A percentile compares a stretch with the other conserved stretches of the same genome.
phyloP scores from a whole-genome alignment of 768 basidiomycete species.

The Phanerodontia chrysosporium region DNA sequence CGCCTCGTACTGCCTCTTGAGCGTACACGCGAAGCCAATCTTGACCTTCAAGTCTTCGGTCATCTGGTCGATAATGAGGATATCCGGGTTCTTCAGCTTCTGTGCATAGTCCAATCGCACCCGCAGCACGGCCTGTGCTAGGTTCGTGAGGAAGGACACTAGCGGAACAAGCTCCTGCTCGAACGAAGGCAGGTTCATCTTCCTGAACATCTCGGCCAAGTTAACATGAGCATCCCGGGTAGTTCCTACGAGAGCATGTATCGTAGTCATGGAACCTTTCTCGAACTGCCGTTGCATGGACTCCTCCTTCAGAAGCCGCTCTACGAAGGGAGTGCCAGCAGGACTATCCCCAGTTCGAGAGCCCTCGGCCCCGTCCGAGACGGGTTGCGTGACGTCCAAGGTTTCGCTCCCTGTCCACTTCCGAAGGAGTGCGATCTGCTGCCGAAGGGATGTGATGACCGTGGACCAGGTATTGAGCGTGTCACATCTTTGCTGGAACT shows the following conservation, averaged over 20 bases:
- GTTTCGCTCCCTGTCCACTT: slow-evolving; percentile 94
- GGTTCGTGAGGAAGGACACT: slow-evolving; percentile 94
- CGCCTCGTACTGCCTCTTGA: slow-evolving; percentile 92
- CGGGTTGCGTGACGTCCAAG: slow-evolving; percentile 81
- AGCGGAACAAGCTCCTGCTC: slow-evolving; percentile 85
- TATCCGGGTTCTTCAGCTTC: slow-evolving; percentile 83
- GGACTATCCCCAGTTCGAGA: slow-evolving; percentile 39
- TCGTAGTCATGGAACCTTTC: slow-evolving; percentile 78
- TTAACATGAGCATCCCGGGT: slow-evolving; percentile 86
- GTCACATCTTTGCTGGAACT: slow-evolving; percentile 81
- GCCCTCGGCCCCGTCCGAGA: slow-evolving; percentile 50
- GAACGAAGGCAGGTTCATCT: slow-evolving; percentile 91
- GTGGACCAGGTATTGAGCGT: slow-evolving; percentile 90
- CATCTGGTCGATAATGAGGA: slow-evolving; percentile 91
- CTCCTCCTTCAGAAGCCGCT: slow-evolving; percentile 92
- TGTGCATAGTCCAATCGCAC: slow-evolving; percentile 86
- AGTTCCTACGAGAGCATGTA: slow-evolving; percentile 79
- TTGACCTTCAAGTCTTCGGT: slow-evolving; percentile 88
- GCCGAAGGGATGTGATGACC: slow-evolving; percentile 79
- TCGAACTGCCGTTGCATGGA: slow-evolving; percentile 94
- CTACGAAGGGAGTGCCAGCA: slow-evolving; percentile 85
- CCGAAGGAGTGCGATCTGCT: slow-evolving; percentile 74
- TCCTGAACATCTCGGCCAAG: slow-evolving; percentile 67
- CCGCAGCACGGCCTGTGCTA: slow-evolving; percentile 87
- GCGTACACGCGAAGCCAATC: slow-evolving; percentile 88